phyloP scores from a whole-genome alignment of 148 eudicot genomes.

The Persicaria tinctoria region DNA sequence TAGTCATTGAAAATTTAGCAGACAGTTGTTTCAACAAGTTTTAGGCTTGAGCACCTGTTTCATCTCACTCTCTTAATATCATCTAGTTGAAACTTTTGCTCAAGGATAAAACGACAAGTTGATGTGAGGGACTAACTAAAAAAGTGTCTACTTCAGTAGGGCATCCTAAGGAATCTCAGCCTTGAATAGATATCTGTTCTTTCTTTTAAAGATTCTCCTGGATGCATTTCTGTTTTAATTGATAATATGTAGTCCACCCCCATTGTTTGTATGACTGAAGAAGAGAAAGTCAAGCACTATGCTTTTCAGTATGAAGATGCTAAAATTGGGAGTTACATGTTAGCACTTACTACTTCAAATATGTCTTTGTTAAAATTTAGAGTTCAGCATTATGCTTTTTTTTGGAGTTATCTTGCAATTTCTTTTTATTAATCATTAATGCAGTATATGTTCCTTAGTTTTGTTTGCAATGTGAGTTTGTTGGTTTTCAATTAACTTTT shows the following conservation, averaged over 20 bases:
- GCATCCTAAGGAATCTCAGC: background rate
- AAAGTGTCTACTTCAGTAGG: background rate
- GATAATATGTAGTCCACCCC: background rate
- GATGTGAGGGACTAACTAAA: background rate
- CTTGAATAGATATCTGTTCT: background rate
- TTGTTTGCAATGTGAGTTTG: background rate
- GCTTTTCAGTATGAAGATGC: background rate
- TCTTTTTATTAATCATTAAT: background rate
- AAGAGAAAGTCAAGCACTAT: background rate
- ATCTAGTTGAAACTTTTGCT: background rate
- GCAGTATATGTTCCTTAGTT: background rate
- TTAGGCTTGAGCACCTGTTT: too few relatives aligned
- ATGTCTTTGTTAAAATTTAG: background rate
- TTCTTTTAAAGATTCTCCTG: background rate
- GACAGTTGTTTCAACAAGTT: too few relatives aligned
- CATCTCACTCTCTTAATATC: background rate
- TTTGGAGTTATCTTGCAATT: background rate
- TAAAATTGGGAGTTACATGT: background rate
- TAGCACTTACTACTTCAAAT: background rate
- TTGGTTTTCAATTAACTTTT: background rate
- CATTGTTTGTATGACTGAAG: background rate
- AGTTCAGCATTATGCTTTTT: too few relatives aligned
- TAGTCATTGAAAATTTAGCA: background rate
- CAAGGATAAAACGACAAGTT: too few relatives aligned
- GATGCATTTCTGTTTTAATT: background rate